Base-by-base conservation (phyloP, 2,329 filamentous ascomycete species). In the Cordyceps cateniannulata region DNA sequence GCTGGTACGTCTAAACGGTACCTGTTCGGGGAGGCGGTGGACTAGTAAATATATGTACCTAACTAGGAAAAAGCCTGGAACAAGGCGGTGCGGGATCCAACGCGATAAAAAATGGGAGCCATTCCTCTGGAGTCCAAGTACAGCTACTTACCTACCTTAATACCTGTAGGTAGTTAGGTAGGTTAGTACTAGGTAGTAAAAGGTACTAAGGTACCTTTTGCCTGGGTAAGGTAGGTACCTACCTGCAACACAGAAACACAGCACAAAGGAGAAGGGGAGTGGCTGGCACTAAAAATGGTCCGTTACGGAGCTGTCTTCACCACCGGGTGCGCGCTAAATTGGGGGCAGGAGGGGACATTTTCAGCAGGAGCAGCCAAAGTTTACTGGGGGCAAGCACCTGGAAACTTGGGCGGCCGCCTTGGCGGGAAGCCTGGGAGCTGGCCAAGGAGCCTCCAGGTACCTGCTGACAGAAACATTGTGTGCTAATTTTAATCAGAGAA, bases 71-170 rank as follows among this genome's bases (percentile, higher is more conserved):
- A 40, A n/a, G 20, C n/a, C 29, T 40, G 45, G 38, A 40, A 40
- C 14, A 40, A 40, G 25, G 40, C 38, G 52, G 29, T 29, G 44
- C 54, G 54, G 54, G 54, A 57, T 27, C 42, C 40, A 48, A 57
- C 44, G 42, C 54, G 54, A 57, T 57, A 25, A 38, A 48, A 57
- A 38, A 57, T 57, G 54, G 35, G 54, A 27, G 44, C 16, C 54
- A 57, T 57, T 48, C 44, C 54, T 27, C 38, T 16, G 38, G 18
- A 40, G 38, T n/a, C n/a, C n/a, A n/a, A n/a, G n/a, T n/a, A n/a
- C n/a, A n/a, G n/a, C n/a, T n/a, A n/a, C n/a, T n/a, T n/a, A n/a
- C n/a, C n/a, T n/a, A n/a, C n/a, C n/a, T n/a, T n/a, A n/a, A n/a
- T n/a, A n/a, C n/a, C n/a, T n/a, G n/a, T n/a, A n/a, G n/a, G n/a